Conservation (phyloP, 352 stramenopile species). For the Phytopythium litorale region DNA sequence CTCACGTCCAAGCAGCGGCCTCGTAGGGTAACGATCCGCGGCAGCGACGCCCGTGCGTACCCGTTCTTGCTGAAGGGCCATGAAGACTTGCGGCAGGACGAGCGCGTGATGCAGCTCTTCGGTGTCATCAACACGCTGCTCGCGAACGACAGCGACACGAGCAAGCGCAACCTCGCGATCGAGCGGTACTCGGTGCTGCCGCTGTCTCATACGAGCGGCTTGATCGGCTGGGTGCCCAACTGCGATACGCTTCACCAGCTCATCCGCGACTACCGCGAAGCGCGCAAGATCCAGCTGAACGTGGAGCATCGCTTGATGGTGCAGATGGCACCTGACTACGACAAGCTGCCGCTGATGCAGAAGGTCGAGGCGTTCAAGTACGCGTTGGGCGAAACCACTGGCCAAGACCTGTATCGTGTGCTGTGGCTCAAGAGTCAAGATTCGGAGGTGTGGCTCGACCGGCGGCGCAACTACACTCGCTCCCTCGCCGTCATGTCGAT, state of each 20-base stretch:
- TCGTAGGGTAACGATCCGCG: slow-evolving; percentile 97
- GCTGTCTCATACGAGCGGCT: slow-evolving; percentile 97
- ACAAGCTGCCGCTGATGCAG: slow-evolving; percentile 98
- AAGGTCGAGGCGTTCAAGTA: slow-evolving; percentile 99
- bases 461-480: slow-evolving; percentile 97
- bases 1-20: slow-evolving; percentile 99
- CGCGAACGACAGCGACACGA: slow-evolving; percentile 96
- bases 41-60: slow-evolving; percentile 98
- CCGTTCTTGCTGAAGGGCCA: slow-evolving; percentile 99
- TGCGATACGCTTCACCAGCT: slow-evolving; percentile 99
- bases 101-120: slow-evolving; percentile 99
- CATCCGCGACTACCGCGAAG: slow-evolving; percentile 96
- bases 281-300: slow-evolving; percentile 93
- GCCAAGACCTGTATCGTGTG: slow-evolving; percentile 98
- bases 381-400: slow-evolving; percentile 90
- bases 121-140: slow-evolving; percentile 99
- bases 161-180: slow-evolving; percentile 98
- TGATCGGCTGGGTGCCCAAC: slow-evolving; percentile 99
- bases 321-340: slow-evolving; percentile 97
- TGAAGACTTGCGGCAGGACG: slow-evolving; percentile 99
- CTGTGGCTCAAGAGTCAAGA: slow-evolving; percentile 99
- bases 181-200: slow-evolving; percentile 98
- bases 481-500: slow-evolving; percentile 99
- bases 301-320: slow-evolving; percentile 97
- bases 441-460: slow-evolving; percentile 99